Evolutionary conservation across 2,329 filamentous ascomycete species (phyloP).

Genomic region (Polychaeton citri): DNA sequence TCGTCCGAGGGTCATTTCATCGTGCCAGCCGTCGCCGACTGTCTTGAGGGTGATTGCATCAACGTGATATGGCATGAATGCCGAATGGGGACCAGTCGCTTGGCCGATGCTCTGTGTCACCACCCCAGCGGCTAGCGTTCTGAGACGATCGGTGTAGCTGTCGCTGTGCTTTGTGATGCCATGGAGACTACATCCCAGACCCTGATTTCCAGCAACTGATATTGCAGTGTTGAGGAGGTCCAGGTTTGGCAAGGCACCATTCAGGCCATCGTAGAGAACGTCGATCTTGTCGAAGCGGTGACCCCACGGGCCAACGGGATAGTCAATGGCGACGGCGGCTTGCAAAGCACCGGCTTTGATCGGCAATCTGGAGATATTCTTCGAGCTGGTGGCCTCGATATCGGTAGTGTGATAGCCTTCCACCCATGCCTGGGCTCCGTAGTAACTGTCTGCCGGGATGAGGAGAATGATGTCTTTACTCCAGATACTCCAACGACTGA

Average conservation of each 20-base stretch:
- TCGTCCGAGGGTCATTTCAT: conserved; percentile 90
- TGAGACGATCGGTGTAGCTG: conserved; percentile 66
- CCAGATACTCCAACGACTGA: conserved; percentile 96
- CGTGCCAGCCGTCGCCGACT: conserved; percentile 84
- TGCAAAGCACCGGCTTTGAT: conserved; percentile 90
- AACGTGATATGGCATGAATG: conserved; percentile 95
- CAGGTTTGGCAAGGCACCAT: conserved; percentile 88
- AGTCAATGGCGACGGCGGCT: conserved; percentile 86
- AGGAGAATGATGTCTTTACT: conserved; percentile 96
- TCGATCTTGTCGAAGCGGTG: conserved; percentile 77
- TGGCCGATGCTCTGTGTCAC: conserved; percentile 79
- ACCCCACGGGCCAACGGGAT: conserved; percentile 55
- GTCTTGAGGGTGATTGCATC: conserved; percentile 90
- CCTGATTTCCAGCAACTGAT: conserved; percentile 74
- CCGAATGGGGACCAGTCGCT: conserved; percentile 80
- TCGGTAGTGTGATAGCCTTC: conserved; percentile 94
- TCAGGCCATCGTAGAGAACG: conserved; percentile 87
- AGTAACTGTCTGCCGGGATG: conserved; percentile 74
- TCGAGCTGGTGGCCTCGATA: conserved; percentile 38
- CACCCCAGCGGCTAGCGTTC: conserved; percentile 87
- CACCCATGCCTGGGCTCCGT: conserved; percentile 90
- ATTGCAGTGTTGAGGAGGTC: conserved; percentile 93
- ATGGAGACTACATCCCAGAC: conserved; percentile 70
- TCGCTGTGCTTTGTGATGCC: conserved; percentile 69
- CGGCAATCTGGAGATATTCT: conserved; percentile 56